Evolutionary conservation across 2,329 filamentous ascomycete genomes (phyloP), one percentile per base, ranked within the genome.

Genomic region (Cyclaneusma minus): DNA sequence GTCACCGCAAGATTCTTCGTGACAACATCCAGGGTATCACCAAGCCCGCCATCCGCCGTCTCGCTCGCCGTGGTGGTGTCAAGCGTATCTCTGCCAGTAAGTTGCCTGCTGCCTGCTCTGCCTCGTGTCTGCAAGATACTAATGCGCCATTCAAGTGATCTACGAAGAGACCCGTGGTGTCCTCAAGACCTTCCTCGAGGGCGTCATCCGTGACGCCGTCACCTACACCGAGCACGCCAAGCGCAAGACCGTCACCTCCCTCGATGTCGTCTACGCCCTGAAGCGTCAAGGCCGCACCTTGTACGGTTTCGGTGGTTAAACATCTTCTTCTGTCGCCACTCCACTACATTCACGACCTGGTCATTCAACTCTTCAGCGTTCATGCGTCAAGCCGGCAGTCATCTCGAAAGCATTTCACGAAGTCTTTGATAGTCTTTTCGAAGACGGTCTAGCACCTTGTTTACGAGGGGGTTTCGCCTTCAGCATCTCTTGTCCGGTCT

Each of bases 1-100:
- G 85, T 63, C 85, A 94, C 67, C 77, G 87, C 53, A 94, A 94
- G 81, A 94, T 94, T 68, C 72, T 94, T 60, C 83, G 85, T 63
- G 85, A 93, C 79, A 94, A 93, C 80, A 94, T 94, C 55, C 85
- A 94, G 68, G 85, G 85, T 64, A 94, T 94, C 55, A 94, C 85
- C 53, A 94, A 94, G 80, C 85, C 85, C 49, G 85, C 85, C 50
- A 94, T 94, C 62, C 79, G 85, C 51, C 85, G 85, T 91, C 84
- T 94, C 56, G 85, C 85, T 42, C 85, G 85, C 64, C 84, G 85
- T 89, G 85, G 85, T 61, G 85, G 85, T 85, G 85, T 94, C 71
- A 94, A 94, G 82, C 85, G 85, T 92, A 94, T 94, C 52, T 93
- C 84, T 50, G 85, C 85, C 56, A 91, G 75, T 81, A 71, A 56